Percentiles rank a stretch among this genome's conserved stretches.
Evolutionary conservation across 1,284 basidiomycete species (phyloP).

Genomic region (Ganoderma boninense): DNA sequence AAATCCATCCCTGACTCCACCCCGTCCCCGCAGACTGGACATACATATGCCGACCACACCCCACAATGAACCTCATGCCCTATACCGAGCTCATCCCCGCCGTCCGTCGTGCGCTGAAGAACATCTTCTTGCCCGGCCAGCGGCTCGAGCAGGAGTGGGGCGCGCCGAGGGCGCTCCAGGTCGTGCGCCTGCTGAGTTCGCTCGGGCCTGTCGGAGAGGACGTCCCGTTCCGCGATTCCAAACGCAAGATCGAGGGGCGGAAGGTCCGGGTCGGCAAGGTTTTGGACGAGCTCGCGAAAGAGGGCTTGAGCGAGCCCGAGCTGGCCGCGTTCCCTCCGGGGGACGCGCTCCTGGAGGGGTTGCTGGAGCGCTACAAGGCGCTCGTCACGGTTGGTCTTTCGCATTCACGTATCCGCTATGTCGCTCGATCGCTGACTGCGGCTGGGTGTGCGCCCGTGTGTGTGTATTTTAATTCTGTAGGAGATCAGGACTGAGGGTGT

Average conservation of each 20-base stretch:
- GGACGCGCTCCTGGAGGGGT: neutral
- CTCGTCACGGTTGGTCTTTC: neutral
- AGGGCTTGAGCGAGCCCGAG: neutral
- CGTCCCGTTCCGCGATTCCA: neutral
- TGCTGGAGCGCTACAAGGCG: neutral
- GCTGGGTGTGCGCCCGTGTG: too few relatives aligned
- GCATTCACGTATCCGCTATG: neutral
- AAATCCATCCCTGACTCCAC: neutral
- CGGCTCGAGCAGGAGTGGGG: constrained; percentile 19
- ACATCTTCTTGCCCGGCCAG: constrained; percentile 10
- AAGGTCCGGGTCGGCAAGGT: neutral
- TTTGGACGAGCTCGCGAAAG: constrained; percentile 1
- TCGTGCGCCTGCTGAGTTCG: neutral
- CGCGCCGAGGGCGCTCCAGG: constrained; percentile 8
- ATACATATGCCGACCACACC: constrained; percentile 49
- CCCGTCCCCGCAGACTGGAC: constrained; percentile 49
- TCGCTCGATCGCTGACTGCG: neutral
- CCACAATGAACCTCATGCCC: constrained; percentile 52
- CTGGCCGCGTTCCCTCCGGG: neutral
- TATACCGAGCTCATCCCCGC: constrained; percentile 47
- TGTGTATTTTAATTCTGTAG: neutral
- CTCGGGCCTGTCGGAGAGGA: neutral
- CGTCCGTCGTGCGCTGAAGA: constrained; percentile 24
- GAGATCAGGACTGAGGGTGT: neutral
- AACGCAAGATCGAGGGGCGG: neutral